These are phyloP conservation scores for Phialocephala sp. DNA, from an alignment of 2,329 filamentous ascomycete genomes.

Conservation along the genomic window DNA sequence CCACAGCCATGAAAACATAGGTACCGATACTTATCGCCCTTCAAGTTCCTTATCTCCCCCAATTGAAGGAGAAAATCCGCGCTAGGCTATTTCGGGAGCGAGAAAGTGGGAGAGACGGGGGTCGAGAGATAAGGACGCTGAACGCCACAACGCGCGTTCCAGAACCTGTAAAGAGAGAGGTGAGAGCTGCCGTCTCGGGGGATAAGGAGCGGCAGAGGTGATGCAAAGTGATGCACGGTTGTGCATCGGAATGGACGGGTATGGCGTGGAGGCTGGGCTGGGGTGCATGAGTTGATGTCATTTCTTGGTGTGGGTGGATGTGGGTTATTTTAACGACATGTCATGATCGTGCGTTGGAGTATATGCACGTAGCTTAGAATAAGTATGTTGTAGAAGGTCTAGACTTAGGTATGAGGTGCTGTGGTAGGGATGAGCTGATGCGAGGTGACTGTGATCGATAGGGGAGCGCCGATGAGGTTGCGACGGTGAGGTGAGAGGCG, in stretches of 20 bases:
- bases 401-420: too few relatives aligned
- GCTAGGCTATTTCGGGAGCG: background rate
- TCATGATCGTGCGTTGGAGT: background rate
- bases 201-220: too few relatives aligned
- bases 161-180: too few relatives aligned
- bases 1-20: background rate
- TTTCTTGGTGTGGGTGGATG: background rate
- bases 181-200: background rate
- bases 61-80: background rate
- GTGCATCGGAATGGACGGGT: background rate
- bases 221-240: background rate
- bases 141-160: conserved; percentile 7
- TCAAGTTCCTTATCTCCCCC: background rate
- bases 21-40: background rate
- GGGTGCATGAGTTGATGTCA: conserved; percentile 7
- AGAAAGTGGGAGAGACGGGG: background rate
- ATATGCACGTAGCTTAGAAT: too few relatives aligned
- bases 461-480: background rate
- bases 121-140: conserved; percentile 9
- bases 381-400: too few relatives aligned
- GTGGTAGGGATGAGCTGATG: too few relatives aligned
- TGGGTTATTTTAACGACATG: conserved; percentile 7
- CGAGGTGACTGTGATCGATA: background rate
- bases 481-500: conserved; percentile 1
- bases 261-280: background rate